Evolutionary conservation across 805 yeast genomes (phyloP).

Genomic region (Candida tallmaniae): DNA sequence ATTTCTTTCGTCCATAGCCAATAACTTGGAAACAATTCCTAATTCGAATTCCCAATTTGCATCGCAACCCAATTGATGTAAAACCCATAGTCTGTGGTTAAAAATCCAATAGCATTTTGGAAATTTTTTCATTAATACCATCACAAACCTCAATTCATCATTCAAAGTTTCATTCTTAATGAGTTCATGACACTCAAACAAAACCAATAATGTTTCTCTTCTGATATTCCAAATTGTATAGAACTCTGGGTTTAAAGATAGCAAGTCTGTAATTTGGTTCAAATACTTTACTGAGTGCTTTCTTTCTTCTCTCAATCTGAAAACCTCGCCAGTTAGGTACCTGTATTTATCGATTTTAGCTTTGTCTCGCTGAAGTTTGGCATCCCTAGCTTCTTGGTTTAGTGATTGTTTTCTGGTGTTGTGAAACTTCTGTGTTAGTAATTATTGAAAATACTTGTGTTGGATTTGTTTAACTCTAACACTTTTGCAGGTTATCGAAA

Average conservation of each 20-base stretch:
- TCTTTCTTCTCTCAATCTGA: conserved; percentile 23
- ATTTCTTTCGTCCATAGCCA: conserved; percentile 74
- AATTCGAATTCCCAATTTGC: conserved; percentile 73
- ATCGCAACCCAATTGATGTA: conserved; percentile 42
- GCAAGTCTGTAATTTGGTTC: conserved; percentile 50
- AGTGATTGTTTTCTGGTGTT: conserved; percentile 60
- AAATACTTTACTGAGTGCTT: conserved; percentile 34
- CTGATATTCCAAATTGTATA: conserved; percentile 90
- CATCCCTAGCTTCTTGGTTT: conserved; percentile 49
- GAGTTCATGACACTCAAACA: conserved; percentile 16
- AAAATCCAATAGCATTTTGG: conserved; percentile 98
- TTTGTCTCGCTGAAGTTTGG: conserved; percentile 55
- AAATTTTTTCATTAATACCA: conserved; percentile 51
- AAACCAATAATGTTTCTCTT: conserved; percentile 55
- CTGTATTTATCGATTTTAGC: conserved; percentile 55
- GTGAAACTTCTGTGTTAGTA: too few species aligned
- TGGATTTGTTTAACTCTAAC: too few species aligned
- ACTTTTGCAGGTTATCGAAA: too few species aligned
- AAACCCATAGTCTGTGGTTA: conserved; percentile 87
- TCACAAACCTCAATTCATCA: conserved; percentile 58
- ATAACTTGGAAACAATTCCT: conserved; percentile 59
- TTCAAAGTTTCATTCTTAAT: conserved; percentile 24
- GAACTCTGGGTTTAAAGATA: conserved; percentile 75
- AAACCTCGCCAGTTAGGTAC: conserved; percentile 38
- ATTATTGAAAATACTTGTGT: too few species aligned